A percentile compares a stretch with the other conserved stretches of the same genome.
These are phyloP conservation scores for Peniophora sp. DNA, from an alignment of 1,284 basidiomycete species.

Conservation along the genomic window DNA sequence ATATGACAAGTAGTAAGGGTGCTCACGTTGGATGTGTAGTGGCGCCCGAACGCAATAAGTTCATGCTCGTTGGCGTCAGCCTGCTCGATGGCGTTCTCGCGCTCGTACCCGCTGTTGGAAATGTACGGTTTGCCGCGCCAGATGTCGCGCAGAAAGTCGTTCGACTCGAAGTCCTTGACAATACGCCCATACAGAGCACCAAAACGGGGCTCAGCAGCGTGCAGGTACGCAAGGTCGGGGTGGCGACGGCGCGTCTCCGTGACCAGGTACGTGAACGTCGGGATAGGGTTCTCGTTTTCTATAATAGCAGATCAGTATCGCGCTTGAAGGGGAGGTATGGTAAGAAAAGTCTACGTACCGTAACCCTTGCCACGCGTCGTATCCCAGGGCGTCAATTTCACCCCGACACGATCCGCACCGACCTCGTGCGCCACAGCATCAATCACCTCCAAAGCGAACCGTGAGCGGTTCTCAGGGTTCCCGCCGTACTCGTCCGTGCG, in stretches of 20 bases:
- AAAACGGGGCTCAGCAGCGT: slow-evolving; percentile 31
- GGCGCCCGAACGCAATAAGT: slow-evolving; percentile 35
- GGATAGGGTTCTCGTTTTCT: slow-evolving; percentile 18
- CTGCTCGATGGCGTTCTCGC: slow-evolving; percentile 12
- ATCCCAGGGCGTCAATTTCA: slow-evolving; percentile 36
- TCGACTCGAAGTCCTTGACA: slow-evolving; percentile 11
- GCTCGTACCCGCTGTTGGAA: slow-evolving; percentile 24
- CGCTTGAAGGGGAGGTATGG: neutral
- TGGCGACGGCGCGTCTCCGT: slow-evolving; percentile 15
- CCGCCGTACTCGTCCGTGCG: slow-evolving; percentile 57
- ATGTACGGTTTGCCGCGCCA: slow-evolving; percentile 22
- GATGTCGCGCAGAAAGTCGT: slow-evolving; percentile 19
- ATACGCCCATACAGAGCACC: slow-evolving; percentile 8
- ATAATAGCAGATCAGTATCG: neutral
- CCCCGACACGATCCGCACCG: slow-evolving; percentile 22
- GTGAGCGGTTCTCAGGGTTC: slow-evolving; percentile 40
- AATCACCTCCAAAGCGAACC: slow-evolving; percentile 42
- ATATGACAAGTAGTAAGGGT: neutral
- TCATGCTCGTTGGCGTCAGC: slow-evolving; percentile 20
- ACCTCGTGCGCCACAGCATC: slow-evolving; percentile 20
- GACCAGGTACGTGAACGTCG: slow-evolving; percentile 20
- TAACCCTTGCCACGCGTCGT: slow-evolving; percentile 1
- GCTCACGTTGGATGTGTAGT: slow-evolving; percentile 35
- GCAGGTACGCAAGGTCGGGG: slow-evolving; percentile 33
- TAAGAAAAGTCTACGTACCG: neutral